Percentiles rank a stretch among this genome's conserved stretches.
phyloP scores from a whole-genome alignment of 352 stramenopile species.

The Phytophthora europaea region DNA sequence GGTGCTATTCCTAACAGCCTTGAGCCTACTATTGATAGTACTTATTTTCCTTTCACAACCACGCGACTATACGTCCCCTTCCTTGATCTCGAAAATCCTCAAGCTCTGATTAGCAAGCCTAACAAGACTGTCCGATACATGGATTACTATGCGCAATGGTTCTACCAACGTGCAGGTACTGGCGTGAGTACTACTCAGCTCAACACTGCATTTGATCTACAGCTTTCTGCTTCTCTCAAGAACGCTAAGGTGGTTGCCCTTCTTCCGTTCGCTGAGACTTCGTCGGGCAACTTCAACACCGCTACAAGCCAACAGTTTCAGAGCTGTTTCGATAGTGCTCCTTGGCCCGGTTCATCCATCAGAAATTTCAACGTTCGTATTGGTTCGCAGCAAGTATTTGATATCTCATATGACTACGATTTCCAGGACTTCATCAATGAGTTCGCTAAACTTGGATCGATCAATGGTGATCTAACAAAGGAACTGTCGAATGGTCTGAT shows the following conservation, averaged over 20 bases:
- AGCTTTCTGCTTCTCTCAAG: background rate
- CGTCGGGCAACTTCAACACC: background rate
- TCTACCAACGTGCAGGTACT: constrained; percentile 2
- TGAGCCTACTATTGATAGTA: constrained; percentile 4
- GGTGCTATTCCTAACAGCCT: constrained; percentile 6
- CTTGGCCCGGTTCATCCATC: background rate
- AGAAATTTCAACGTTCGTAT: constrained; percentile 4
- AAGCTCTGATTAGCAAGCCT: background rate
- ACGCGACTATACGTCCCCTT: background rate
- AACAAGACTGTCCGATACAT: constrained; percentile 1
- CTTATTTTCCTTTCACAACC: constrained; percentile 6
- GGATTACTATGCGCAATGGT: constrained; percentile 10
- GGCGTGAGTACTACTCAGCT: background rate
- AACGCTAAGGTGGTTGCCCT: background rate
- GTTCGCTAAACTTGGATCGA: constrained; percentile 3
- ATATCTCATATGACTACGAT: constrained; percentile 1
- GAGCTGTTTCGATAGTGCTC: background rate
- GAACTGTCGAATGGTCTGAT: constrained; percentile 5
- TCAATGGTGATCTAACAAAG: constrained; percentile 1
- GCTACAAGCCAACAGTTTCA: constrained; percentile 13
- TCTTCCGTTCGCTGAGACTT: constrained; percentile 6
- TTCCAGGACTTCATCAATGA: constrained; percentile 6
- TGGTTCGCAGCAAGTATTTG: background rate
- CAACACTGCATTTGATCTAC: background rate
- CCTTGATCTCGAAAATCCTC: background rate